These are phyloP conservation scores for Neonectria magnoliae DNA, from an alignment of 2,329 filamentous ascomycete genomes.

Conservation along the genomic window DNA sequence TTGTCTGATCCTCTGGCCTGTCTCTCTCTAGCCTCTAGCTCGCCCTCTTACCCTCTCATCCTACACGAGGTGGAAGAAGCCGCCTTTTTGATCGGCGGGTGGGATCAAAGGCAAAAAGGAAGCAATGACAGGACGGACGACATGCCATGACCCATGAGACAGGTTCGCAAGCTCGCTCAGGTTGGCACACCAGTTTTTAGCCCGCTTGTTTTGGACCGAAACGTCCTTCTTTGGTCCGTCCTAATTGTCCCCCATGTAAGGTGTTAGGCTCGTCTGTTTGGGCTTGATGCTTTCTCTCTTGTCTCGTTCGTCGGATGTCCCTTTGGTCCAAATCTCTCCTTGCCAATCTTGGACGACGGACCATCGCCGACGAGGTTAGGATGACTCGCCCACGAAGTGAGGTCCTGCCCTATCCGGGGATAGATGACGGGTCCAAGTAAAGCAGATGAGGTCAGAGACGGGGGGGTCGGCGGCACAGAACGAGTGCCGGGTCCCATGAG, in stretches of 20 bases:
- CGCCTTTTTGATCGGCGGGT: constrained; percentile 31
- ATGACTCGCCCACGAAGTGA: constrained; percentile 15
- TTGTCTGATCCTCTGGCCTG: constrained; percentile 3
- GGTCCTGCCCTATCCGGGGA: neutral
- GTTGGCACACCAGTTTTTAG: constrained; percentile 22
- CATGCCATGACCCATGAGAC: constrained; percentile 20
- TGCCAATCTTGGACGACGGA: constrained; percentile 16
- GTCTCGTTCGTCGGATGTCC: constrained; percentile 1
- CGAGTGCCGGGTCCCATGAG: neutral
- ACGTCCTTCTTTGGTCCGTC: constrained; percentile 24
- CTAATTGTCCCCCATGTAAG: constrained; percentile 8
- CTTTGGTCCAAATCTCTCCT: constrained; percentile 16
- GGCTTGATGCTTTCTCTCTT: neutral
- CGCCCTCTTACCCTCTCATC: neutral
- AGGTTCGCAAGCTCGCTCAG: constrained; percentile 7
- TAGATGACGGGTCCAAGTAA: neutral
- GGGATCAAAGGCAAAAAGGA: constrained; percentile 22
- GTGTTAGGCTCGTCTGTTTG: constrained; percentile 14
- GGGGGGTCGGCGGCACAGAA: constrained; percentile 18
- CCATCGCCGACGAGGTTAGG: constrained; percentile 25
- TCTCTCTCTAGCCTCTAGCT: constrained; percentile 1
- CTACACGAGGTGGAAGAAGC: constrained; percentile 3
- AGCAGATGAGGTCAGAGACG: constrained; percentile 36
- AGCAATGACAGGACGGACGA: constrained; percentile 30
- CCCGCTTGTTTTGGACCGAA: constrained; percentile 16